Evolutionary conservation across 441 rosid genomes (phyloP), one percentile per base, ranked within the genome.

Genomic region (Eutrema salsugineum): DNA sequence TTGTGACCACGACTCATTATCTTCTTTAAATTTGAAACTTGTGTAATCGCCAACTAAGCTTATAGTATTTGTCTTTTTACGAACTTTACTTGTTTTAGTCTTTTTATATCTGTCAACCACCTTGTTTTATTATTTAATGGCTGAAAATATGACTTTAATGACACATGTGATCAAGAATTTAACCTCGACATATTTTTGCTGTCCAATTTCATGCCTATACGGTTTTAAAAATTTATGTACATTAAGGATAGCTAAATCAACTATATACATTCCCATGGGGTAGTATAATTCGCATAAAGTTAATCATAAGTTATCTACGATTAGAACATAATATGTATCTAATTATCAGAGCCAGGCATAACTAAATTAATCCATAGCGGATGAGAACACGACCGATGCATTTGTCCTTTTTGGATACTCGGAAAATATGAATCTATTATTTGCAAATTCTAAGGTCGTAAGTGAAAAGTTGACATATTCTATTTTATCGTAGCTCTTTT

Each of bases 111-210:
- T 50, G 39, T 15, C 32, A 32, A 44, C 48, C 27, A 4, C 36
- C 8, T 61, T 61, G 54, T 43, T 32, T 40, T 50, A 30, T 50
- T 40, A 50, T 46, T 61, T 61, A 30, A 71, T 50, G 61, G 54
- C 14, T 53, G 11, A 50, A 20, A 61, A 7, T n/a, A 20, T 22
- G 28, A 43, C 76, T 71, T 63, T 71, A 51, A 44, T 54, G 70
- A 54, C 70, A 72, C 63, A 54, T 62, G 39, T 53, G 33, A 62
- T 19, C 35, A 46, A 55, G n/a, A 62, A 51, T 62, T 71, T 19
- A 12, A 32, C 20, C 20, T 42, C 22, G 15, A 50, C 20, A n/a
- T 38, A 32, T 19, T 42, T 71, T 53, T 43, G 46, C 8, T 8
- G 53, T 53, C 56, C 54, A 60, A 51, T 11, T 6, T 32, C 68